Conservation (phyloP, 192 early-diverging fungal species). For the Gamsiella multidivaricata region DNA sequence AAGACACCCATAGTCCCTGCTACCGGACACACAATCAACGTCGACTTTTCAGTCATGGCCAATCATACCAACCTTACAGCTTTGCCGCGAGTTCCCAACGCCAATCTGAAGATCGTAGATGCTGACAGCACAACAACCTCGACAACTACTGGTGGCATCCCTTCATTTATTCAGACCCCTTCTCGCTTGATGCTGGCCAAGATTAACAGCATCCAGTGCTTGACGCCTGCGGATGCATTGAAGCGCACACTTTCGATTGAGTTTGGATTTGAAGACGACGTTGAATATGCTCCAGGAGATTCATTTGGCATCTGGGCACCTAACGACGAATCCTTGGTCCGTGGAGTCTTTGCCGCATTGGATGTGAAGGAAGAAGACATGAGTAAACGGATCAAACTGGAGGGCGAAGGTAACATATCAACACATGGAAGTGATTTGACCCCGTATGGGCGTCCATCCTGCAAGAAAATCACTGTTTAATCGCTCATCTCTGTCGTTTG, state of each 20-base stretch:
- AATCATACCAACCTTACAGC: constrained; percentile 64
- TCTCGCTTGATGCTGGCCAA: constrained; percentile 61
- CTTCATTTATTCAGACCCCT: constrained; percentile 61
- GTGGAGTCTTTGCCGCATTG: constrained; percentile 70
- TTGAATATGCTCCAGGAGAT: constrained; percentile 78
- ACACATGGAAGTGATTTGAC: neutral
- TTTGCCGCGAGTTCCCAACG: constrained; percentile 64
- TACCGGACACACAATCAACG: constrained; percentile 38
- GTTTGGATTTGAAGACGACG: constrained; percentile 60
- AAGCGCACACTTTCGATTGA: constrained; percentile 79
- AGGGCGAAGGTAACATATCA: constrained; percentile 52
- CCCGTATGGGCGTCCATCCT: neutral
- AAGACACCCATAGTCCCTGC: neutral
- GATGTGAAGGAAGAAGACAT: constrained; percentile 56
- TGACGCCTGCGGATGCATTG: constrained; percentile 72
- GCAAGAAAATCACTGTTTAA: neutral
- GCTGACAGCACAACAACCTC: neutral
- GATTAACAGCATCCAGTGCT: constrained; percentile 63
- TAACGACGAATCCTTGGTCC: constrained; percentile 79
- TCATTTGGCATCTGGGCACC: constrained; percentile 90
- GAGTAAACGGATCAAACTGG: constrained; percentile 46
- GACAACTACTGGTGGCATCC: constrained; percentile 16
- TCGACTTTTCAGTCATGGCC: constrained; percentile 63
- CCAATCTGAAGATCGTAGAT: constrained; percentile 56
- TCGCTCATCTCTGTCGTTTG: neutral